phyloP scores from a whole-genome alignment of 768 basidiomycete genomes.

The Pisolithus tinctorius region DNA sequence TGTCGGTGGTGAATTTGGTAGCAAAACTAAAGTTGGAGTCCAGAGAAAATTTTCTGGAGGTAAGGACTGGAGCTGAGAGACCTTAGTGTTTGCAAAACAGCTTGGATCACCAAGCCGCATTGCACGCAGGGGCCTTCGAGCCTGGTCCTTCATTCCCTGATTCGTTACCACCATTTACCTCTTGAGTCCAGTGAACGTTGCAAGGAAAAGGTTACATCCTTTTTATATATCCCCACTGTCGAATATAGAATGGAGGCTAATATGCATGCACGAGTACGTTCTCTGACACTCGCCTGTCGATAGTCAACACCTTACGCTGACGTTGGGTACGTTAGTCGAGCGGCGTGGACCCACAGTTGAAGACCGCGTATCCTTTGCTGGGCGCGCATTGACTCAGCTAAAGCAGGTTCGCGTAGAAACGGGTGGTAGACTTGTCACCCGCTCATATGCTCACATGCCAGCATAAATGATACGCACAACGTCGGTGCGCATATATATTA shows the following conservation, averaged over 20 bases:
- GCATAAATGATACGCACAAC: constrained; percentile 50
- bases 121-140: too few relatives aligned
- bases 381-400: constrained; percentile 44
- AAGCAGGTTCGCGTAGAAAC: constrained; percentile 27
- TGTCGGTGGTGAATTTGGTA: constrained; percentile 33
- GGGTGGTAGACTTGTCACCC: background rate
- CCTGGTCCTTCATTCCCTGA: too few relatives aligned
- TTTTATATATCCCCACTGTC: constrained; percentile 16
- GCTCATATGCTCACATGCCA: constrained; percentile 33
- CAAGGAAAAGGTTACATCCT: constrained; percentile 34
- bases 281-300: background rate
- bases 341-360: constrained; percentile 43
- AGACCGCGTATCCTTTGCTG: constrained; percentile 49
- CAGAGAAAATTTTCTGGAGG: constrained; percentile 33
- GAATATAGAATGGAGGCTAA: constrained; percentile 38
- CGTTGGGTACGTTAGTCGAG: constrained; percentile 32
- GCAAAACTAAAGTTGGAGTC: constrained; percentile 30
- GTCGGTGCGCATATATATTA: constrained; percentile 24
- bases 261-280: constrained; percentile 36
- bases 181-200: constrained; percentile 23
- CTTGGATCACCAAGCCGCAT: too few relatives aligned
- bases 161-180: background rate
- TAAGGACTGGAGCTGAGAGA: constrained; percentile 1
- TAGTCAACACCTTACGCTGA: background rate
- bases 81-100: too few relatives aligned